Evolutionary conservation across 1,284 basidiomycete genomes (phyloP).

Genomic region (Psilocybe mexicana): DNA sequence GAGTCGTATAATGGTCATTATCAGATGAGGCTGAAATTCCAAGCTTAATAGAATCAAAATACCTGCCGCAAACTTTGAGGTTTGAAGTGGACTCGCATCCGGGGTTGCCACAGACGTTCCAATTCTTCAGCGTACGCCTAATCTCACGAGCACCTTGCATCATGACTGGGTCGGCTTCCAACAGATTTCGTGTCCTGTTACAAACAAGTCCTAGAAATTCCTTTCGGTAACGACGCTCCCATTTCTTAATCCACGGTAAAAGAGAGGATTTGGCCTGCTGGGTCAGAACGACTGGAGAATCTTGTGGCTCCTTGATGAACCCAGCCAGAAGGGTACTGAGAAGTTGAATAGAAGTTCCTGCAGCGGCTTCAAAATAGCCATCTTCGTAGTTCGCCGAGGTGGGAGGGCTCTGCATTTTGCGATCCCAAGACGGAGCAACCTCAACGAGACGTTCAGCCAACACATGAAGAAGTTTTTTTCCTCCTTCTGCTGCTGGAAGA

Average conservation of each 20-base stretch:
- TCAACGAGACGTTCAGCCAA: constrained; percentile 15
- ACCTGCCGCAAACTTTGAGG: constrained; percentile 21
- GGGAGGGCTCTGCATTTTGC: constrained; percentile 18
- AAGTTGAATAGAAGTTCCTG: constrained; percentile 19
- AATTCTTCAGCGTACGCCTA: constrained; percentile 19
- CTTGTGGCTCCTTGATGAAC: constrained; percentile 18
- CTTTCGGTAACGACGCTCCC: constrained; percentile 15
- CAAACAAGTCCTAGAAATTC: constrained; percentile 20
- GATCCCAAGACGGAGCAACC: constrained; percentile 19
- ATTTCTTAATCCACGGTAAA: constrained; percentile 19
- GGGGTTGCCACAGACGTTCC: constrained; percentile 18
- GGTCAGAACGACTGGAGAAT: constrained; percentile 14
- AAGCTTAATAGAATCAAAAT: neutral
- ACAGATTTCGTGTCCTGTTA: constrained; percentile 14
- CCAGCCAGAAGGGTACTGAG: constrained; percentile 20
- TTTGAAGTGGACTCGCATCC: constrained; percentile 16
- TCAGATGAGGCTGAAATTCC: neutral
- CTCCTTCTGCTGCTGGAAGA: constrained; percentile 12
- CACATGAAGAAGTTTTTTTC: constrained; percentile 15
- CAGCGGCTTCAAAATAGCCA: constrained; percentile 20
- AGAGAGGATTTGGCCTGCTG: constrained; percentile 11
- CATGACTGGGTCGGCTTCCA: constrained; percentile 10
- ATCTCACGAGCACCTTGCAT: constrained; percentile 16
- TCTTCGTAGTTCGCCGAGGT: constrained; percentile 8
- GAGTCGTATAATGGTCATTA: neutral